A percentile compares a stretch with the other conserved stretches of the same genome.
Conservation (phyloP, 495 filamentous ascomycete genomes). For the Physcia stellaris region DNA sequence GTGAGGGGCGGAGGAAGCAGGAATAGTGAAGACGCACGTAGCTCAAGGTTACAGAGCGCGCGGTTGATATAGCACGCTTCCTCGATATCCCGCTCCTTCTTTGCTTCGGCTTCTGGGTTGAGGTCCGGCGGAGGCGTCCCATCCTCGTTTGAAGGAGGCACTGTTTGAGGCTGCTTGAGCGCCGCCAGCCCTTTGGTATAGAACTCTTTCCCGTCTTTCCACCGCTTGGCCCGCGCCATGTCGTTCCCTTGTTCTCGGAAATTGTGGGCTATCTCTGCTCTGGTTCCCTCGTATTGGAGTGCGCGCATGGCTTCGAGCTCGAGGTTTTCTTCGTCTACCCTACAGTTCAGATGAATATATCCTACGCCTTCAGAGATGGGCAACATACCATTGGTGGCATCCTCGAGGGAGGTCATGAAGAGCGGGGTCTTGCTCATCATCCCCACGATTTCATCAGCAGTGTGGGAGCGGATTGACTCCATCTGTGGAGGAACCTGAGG, state of each 20-base stretch:
- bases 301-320: slow-evolving; percentile 78
- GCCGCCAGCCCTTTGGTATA: slow-evolving; percentile 66
- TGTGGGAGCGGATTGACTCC: slow-evolving; percentile 44
- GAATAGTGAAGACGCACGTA: slow-evolving; percentile 32
- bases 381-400: slow-evolving; percentile 45
- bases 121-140: slow-evolving; percentile 7
- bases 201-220: slow-evolving; percentile 77
- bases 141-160: slow-evolving; percentile 23
- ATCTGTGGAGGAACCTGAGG: slow-evolving; percentile 44
- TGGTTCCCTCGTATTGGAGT: slow-evolving; percentile 81
- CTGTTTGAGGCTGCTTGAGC: slow-evolving; percentile 31
- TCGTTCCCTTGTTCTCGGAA: slow-evolving; percentile 91
- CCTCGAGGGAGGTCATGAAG: slow-evolving; percentile 88
- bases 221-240: slow-evolving; percentile 56
- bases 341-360: slow-evolving; percentile 3
- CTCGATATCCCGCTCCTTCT: slow-evolving; percentile 44
- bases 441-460: slow-evolving; percentile 53
- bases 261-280: slow-evolving; percentile 59
- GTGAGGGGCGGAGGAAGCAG: neutral
- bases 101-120: slow-evolving; percentile 33
- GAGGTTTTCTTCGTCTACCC: slow-evolving; percentile 46
- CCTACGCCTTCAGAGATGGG: slow-evolving; percentile 4
- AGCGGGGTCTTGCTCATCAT: slow-evolving; percentile 74
- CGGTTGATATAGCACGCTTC: slow-evolving; percentile 76
- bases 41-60: slow-evolving; percentile 69